These are phyloP conservation scores for Amaranthus tricolor DNA, from an alignment of 179 eudicot species.

Conservation along the genomic window DNA sequence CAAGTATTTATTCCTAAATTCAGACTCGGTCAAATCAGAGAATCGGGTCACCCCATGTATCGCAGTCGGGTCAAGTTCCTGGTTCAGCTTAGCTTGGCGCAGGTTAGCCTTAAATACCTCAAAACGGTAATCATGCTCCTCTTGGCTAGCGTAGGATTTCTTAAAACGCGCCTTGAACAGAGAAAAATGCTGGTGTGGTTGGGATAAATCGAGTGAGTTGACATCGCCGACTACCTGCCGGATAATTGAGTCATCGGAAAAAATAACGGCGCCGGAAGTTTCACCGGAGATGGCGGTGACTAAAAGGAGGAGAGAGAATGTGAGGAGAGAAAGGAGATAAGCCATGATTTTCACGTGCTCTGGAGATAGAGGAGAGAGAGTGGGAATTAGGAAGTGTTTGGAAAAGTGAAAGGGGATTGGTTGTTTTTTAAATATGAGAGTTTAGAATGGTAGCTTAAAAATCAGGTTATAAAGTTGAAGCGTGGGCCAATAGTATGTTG, in stretches of 20 bases:
- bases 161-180: conserved; percentile 60
- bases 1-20: conserved; percentile 49
- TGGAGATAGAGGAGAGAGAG: background rate
- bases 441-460: background rate
- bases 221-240: conserved; percentile 52
- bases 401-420: background rate
- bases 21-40: conserved; percentile 68
- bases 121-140: conserved; percentile 80
- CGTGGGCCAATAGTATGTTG: background rate
- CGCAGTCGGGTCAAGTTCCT: conserved; percentile 69
- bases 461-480: background rate
- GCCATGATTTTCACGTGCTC: conserved; percentile 23
- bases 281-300: conserved; percentile 16
- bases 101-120: conserved; percentile 65
- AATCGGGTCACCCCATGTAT: conserved; percentile 83
- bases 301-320: conserved; percentile 29
- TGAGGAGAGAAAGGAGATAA: background rate
- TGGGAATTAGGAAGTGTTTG: background rate
- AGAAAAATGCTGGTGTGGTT: conserved; percentile 62
- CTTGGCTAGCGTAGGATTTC: conserved; percentile 51
- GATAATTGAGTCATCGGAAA: conserved; percentile 43
- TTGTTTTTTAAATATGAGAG: background rate
- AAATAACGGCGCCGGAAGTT: conserved; percentile 16
- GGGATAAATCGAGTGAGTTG: conserved; percentile 1
- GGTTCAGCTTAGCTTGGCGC: conserved; percentile 61